phyloP scores from a whole-genome alignment of 257 asterid genomes.

The Haberlea rhodopensis region DNA sequence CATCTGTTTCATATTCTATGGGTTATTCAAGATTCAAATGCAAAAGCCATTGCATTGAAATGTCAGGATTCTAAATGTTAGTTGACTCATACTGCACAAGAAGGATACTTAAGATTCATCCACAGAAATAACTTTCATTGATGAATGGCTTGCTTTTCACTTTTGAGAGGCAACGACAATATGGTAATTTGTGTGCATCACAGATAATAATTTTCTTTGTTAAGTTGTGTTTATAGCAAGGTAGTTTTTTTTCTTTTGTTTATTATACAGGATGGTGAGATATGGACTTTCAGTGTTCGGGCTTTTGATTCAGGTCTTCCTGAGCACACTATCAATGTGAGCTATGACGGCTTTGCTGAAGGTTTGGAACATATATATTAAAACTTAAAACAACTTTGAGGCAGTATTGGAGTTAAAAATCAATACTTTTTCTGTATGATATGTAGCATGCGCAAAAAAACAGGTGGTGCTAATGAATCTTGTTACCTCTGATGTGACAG shows the following conservation, averaged over 20 bases:
- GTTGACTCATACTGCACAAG: not conserved
- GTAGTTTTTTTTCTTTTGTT: conserved; percentile 19
- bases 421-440: conserved; percentile 16
- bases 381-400: not conserved
- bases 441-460: conserved; percentile 7
- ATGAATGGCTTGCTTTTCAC: conserved; percentile 6
- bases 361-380: conserved; percentile 39
- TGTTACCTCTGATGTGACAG: conserved; percentile 38
- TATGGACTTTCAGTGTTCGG: conserved; percentile 95
- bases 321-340: conserved; percentile 73
- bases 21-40: not conserved
- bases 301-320: conserved; percentile 77
- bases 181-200: not conserved
- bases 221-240: conserved; percentile 11
- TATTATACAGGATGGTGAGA: conserved; percentile 85
- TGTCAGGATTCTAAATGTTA: no score
- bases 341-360: conserved; percentile 96
- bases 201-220: not conserved
- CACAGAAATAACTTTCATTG: not conserved
- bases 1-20: no score
- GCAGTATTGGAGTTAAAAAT: not conserved
- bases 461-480: conserved; percentile 18
- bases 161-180: not conserved
- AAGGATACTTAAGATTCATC: not conserved
- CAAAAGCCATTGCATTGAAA: not conserved